A percentile compares a stretch with the other conserved stretches of the same genome.
Conservation (phyloP, 2,329 filamentous ascomycete species). For the Hansfordia pulvinata region DNA sequence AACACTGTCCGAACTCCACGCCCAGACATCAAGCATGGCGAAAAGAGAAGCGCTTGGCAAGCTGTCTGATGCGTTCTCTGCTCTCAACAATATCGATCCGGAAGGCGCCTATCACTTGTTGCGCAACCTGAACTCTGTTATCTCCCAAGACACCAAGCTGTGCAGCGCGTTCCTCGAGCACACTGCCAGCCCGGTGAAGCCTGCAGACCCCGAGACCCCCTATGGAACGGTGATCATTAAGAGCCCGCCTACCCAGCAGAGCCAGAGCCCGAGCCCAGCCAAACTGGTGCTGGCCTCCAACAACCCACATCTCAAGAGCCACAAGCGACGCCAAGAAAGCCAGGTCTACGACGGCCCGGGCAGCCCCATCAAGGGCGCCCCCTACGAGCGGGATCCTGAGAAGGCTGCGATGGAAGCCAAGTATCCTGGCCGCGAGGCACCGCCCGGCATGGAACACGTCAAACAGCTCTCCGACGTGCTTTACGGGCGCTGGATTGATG, state of each 20-base stretch:
- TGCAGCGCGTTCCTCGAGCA: slow-evolving; percentile 29
- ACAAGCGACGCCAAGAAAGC: slow-evolving; percentile 49
- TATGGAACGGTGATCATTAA: slow-evolving; percentile 46
- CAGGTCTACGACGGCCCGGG: slow-evolving; percentile 15
- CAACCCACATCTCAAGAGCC: slow-evolving; percentile 75
- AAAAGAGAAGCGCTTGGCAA: slow-evolving; percentile 76
- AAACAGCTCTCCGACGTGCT: slow-evolving; percentile 82
- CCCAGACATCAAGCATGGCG: slow-evolving; percentile 52
- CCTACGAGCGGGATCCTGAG: slow-evolving; percentile 31
- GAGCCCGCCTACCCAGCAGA: slow-evolving; percentile 23
- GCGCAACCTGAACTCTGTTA: slow-evolving; percentile 59
- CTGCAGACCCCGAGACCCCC: slow-evolving; percentile 23
- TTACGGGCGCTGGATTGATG: slow-evolving; percentile 82
- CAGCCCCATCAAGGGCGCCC: slow-evolving; percentile 12
- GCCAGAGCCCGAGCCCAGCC: slow-evolving; percentile 28
- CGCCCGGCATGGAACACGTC: slow-evolving; percentile 79
- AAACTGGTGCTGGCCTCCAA: slow-evolving; percentile 69
- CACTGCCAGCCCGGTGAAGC: slow-evolving; percentile 18
- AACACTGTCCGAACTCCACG: slow-evolving; percentile 71
- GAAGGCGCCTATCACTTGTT: slow-evolving; percentile 83
- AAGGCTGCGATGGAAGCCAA: slow-evolving; percentile 34
- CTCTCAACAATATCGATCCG: slow-evolving; percentile 75
- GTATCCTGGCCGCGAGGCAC: slow-evolving; percentile 38
- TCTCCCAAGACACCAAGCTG: slow-evolving; percentile 58
- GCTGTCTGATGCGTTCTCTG: slow-evolving; percentile 74